phyloP scores from a whole-genome alignment of 2,329 filamentous ascomycete genomes.

The Pseudogymnoascus sp. region DNA sequence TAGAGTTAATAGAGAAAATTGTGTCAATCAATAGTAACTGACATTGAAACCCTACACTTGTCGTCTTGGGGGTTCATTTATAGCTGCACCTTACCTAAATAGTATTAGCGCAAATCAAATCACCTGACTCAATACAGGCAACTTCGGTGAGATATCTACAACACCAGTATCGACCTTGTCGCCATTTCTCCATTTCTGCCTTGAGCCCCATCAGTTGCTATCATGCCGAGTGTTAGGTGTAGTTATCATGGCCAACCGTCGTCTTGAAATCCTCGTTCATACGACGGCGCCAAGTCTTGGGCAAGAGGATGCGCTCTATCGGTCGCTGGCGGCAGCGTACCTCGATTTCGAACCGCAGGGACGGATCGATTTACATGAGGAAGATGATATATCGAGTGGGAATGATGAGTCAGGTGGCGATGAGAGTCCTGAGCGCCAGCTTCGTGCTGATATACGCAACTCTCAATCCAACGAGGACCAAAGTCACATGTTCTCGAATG shows the following conservation, averaged over 20 bases:
- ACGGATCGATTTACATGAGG: constrained; percentile 13
- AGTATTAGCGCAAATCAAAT: background rate
- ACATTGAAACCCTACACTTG: background rate
- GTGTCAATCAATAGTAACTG: background rate
- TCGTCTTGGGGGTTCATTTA: background rate
- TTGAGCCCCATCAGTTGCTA: background rate
- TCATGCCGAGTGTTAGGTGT: background rate
- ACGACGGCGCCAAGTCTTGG: constrained; percentile 26
- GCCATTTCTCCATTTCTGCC: background rate
- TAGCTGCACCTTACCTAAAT: background rate
- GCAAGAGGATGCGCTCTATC: constrained; percentile 27
- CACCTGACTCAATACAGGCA: background rate
- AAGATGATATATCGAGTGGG: background rate
- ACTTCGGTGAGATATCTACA: background rate
- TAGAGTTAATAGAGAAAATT: background rate
- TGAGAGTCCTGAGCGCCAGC: constrained; percentile 36
- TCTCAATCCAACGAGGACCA: constrained; percentile 20
- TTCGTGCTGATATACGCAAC: constrained; percentile 15
- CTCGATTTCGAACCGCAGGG: constrained; percentile 24
- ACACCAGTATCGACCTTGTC: background rate
- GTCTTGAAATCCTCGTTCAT: constrained; percentile 29
- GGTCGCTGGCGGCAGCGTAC: constrained; percentile 27
- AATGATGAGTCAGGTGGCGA: constrained; percentile 38
- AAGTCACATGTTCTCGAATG: constrained; percentile 11
- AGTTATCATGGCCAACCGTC: background rate